These are phyloP conservation scores for Brassica incana DNA, from an alignment of 345 rosid species.

Conservation along the genomic window DNA sequence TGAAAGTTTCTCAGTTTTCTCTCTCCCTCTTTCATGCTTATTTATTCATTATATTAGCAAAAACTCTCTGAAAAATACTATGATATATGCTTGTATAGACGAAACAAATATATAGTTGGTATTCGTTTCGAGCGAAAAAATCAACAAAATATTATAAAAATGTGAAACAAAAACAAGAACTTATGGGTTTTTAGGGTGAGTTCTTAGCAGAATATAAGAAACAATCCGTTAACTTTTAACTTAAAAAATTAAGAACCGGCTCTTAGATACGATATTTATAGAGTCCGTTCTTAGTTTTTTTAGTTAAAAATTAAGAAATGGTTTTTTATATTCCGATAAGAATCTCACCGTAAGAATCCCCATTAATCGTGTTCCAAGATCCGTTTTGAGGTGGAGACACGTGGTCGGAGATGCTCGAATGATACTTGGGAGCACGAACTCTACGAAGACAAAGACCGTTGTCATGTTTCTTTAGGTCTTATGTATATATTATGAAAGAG, in stretches of 20 bases:
- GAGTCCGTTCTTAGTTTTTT: too few species aligned
- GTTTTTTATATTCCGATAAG: too few species aligned
- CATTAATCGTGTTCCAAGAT: constrained; percentile 18
- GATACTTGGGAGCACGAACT: constrained; percentile 41
- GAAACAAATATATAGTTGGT: not conserved
- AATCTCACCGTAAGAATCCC: too few species aligned
- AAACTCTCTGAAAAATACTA: not conserved
- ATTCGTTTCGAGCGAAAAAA: constrained; percentile 17
- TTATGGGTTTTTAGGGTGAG: too few species aligned
- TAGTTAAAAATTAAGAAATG: too few species aligned
- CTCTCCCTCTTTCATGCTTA: not conserved
- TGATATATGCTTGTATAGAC: not conserved
- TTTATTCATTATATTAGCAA: not conserved
- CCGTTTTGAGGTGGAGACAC: constrained; percentile 40
- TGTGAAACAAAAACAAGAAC: not conserved
- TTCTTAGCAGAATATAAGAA: too few species aligned
- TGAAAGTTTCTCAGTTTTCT: not conserved
- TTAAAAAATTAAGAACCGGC: too few species aligned
- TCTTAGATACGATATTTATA: too few species aligned
- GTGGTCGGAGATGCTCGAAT: constrained; percentile 36
- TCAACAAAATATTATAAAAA: constrained; percentile 23
- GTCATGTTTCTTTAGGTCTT: constrained; percentile 12
- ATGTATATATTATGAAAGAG: not conserved
- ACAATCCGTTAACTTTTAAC: too few species aligned
- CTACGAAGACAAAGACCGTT: constrained; percentile 23